A percentile compares a stretch with the other conserved stretches of the same genome.
Conservation (phyloP, 2,329 filamentous ascomycete species). For the Aspergillus japonicus region DNA sequence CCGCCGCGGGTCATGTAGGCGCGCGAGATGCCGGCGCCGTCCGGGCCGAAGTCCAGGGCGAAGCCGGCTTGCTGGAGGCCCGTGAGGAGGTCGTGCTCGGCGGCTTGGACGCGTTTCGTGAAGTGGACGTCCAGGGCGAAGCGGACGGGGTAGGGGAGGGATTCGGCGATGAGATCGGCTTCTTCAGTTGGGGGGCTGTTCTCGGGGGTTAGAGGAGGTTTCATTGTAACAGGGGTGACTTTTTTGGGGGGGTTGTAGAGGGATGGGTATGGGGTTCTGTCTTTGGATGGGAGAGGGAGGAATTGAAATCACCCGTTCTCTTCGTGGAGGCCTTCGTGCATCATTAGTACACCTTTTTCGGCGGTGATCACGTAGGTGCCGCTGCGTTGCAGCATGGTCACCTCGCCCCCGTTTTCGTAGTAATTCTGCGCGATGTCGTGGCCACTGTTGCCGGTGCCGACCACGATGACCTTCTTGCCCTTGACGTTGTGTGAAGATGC, state of each 20-base stretch:
- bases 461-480: conserved; percentile 49
- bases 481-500: conserved; percentile 37
- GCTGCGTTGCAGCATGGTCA: conserved; percentile 55
- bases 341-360: conserved; percentile 46
- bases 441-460: conserved; percentile 52
- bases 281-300: neutral
- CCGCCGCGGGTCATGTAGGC: conserved; percentile 52
- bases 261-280: neutral
- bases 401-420: conserved; percentile 49
- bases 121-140: conserved; percentile 46
- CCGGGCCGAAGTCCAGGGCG: conserved; percentile 39
- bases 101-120: conserved; percentile 42
- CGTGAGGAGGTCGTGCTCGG: conserved; percentile 46
- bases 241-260: neutral
- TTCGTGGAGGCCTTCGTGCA: conserved; percentile 47
- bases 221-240: neutral
- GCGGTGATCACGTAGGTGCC: conserved; percentile 52
- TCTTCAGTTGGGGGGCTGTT: conserved; percentile 50
- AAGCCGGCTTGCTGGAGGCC: conserved; percentile 51
- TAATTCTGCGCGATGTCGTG: conserved; percentile 55
- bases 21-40: conserved; percentile 43
- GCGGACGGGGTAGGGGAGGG: conserved; percentile 48
- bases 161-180: conserved; percentile 50
- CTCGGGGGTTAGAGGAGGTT: too few species aligned
- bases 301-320: conserved; percentile 37